Evolutionary conservation across 345 rosid species (phyloP).

Genomic region (Rubroshorea leprosula): DNA sequence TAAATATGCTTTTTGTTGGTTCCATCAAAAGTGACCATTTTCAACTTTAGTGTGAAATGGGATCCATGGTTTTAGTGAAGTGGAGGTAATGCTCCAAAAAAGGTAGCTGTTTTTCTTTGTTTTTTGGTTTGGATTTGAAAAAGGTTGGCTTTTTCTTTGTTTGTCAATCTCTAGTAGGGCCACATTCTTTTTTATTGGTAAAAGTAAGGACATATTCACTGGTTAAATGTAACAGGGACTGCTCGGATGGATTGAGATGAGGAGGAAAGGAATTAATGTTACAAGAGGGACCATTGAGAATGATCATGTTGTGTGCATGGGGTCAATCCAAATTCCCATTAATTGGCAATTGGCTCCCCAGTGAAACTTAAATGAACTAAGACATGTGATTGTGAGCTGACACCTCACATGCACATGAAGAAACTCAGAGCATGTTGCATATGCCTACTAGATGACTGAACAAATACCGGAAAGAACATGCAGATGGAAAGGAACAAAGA

Average conservation of each 20-base stretch:
- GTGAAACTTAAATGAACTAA: neutral
- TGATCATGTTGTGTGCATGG: neutral
- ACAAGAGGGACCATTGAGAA: neutral
- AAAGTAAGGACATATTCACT: no score
- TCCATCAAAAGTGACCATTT: neutral
- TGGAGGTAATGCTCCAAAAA: slow-evolving; percentile 1
- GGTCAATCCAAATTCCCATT: neutral
- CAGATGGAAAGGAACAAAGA: neutral
- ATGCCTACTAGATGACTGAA: neutral
- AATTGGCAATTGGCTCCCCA: neutral
- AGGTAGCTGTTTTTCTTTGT: neutral
- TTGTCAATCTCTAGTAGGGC: neutral
- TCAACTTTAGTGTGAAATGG: neutral
- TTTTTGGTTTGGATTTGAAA: neutral
- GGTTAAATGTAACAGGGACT: neutral
- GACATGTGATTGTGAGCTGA: neutral
- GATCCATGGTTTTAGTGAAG: neutral
- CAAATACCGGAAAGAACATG: neutral
- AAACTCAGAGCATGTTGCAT: neutral
- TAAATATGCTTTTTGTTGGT: neutral
- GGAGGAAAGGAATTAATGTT: neutral
- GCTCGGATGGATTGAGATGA: neutral
- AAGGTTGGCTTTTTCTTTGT: neutral
- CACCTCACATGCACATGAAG: neutral
- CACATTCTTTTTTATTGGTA: no score